These are phyloP conservation scores for Perilla frutescens DNA, from an alignment of 257 asterid species.

Conservation along the genomic window DNA sequence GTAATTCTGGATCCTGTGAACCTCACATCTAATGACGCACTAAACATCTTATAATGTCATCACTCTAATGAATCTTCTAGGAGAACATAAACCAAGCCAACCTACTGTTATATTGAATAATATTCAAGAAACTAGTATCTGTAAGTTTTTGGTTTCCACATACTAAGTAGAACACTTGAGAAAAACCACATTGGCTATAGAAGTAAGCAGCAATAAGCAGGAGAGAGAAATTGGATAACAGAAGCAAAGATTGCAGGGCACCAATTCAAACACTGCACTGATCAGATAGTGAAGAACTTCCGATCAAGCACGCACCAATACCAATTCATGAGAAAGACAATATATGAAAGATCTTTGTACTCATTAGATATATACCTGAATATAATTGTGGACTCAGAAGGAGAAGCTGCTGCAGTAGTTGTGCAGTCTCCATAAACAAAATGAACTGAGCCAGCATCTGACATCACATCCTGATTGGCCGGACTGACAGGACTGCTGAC, in stretches of 20 bases:
- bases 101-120: not conserved
- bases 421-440: slow-evolving; percentile 98
- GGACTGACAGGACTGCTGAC: slow-evolving; percentile 57
- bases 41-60: slow-evolving; percentile 12
- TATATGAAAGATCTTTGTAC: not conserved
- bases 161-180: not conserved
- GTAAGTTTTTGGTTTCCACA: not conserved
- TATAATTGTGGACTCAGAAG: slow-evolving; percentile 71
- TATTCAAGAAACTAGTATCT: not conserved
- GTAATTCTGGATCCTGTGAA: slow-evolving; percentile 4
- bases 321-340: not conserved
- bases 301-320: not conserved
- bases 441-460: slow-evolving; percentile 71
- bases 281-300: not conserved
- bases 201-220: not conserved
- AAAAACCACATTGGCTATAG: slow-evolving; percentile 4
- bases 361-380: slow-evolving; percentile 58
- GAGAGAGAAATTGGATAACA: not conserved
- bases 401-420: slow-evolving; percentile 59
- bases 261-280: not conserved
- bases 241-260: slow-evolving; percentile 20
- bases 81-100: not conserved
- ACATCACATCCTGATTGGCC: slow-evolving; percentile 53
- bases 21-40: not conserved
- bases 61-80: not conserved